Evolutionary conservation across 441 rosid species (phyloP), one percentile per base, ranked within the genome.

Genomic region (Gossypium davidsonii): DNA sequence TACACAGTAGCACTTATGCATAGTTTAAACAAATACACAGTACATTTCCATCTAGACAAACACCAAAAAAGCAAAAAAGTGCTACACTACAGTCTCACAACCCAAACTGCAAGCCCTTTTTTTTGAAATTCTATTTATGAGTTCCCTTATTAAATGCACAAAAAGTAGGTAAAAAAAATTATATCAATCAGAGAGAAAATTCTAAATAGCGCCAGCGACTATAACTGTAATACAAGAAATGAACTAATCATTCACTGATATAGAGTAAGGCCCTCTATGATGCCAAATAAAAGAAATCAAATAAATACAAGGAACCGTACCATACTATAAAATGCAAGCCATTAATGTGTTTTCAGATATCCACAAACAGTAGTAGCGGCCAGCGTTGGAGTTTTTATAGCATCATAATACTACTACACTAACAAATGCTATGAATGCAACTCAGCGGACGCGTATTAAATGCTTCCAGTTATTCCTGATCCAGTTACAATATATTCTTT

Each of bases 391-490:
- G 18, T 39, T 20, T 42, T 52, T 65, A 39, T 10, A 4, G 12
- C 2, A 52, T 12, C 56, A 51, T 51, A 57, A 70, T 12, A 70
- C 37, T 2, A 70, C 28, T 12, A 46, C 37, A 20, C 34, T 1
- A 52, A 64, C 26, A 26, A 60, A 14, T 3, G 72, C 82, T 69
- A 26, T 60, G 6, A 62, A 37, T 62, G 20, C 39, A 48, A 67
- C 11, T 66, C 37, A 14, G 39, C 39, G 1, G 39, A 52, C 18
- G 15, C 7, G 6, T 23, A 17, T 21, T 56, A 64, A 15, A 67
- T 72, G 11, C 57, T 70, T 68, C 39, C 46, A 28, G 67, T 8
- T 58, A 57, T 9, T 39, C 53, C 17, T 3, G 18, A 64, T 25
- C 6, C 21, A 37, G 37, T 26, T 25, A 10, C 25, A 18, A 3